Evolutionary conservation across 805 yeast species (phyloP), one percentile per base, ranked within the genome.

Genomic region (Kuraishia ogatae): DNA sequence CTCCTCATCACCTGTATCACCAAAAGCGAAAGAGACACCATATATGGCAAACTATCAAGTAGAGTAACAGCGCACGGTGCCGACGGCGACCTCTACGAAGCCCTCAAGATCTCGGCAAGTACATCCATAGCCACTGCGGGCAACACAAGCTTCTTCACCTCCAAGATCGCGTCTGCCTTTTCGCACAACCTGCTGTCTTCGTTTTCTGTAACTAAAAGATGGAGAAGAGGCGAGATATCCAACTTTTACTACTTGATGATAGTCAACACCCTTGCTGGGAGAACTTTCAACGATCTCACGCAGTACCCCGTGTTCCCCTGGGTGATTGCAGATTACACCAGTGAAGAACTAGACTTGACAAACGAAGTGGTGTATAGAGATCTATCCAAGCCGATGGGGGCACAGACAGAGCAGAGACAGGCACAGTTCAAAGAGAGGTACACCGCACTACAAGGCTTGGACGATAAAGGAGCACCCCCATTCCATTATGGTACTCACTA

Each of bases 401-500:
- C 92, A 0, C 97, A 90, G 65, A 73, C 82, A 1, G 65, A 67
- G 1, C 74, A 73, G 1, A 73, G 97, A 56, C 88, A 84, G 1
- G 59, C 64, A 0, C 82, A 82, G 62, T 90, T 89, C 62, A 70
- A 73, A 51, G 94, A 89, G 55, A 69, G 97, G 54, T 91, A 76
- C 61, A 85, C 85, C 21, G 91, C 96, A 0, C 69, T 89, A 23
- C 77, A 72, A 22, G 82, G 87, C 54, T 71, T 90, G 55, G 62
- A 78, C 19, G 91, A 86, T 59, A 73, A 69, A 0, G 63, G 71
- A 4, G 74, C 89, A 0, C 90, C 91, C 0, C 88, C 96, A 0
- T 90, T 90, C 67, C 96, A 90, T 66, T 90, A 90, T 63, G 97
- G 97, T 1, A 91, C 97, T 0, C 97, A 90, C 66, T 90, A 90